Conservation (phyloP, 257 asterid genomes). For the Petunia axillaris region DNA sequence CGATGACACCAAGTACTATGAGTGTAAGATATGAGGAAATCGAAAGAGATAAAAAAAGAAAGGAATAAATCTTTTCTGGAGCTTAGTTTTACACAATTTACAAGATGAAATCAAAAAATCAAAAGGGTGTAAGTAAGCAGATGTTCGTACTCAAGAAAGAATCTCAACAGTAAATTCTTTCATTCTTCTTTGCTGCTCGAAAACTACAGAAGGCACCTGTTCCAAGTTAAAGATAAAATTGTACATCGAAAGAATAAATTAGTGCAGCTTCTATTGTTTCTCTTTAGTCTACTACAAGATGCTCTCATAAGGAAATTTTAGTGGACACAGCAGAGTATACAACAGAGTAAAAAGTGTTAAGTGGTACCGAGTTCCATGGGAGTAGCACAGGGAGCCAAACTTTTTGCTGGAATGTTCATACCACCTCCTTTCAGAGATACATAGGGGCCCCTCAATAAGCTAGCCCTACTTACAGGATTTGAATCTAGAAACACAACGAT, state of each 20-base stretch:
- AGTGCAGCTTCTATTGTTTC: slow-evolving; percentile 40
- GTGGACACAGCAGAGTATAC: slow-evolving; percentile 40
- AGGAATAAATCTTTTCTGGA: slow-evolving; percentile 28
- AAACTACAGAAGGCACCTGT: slow-evolving; percentile 37
- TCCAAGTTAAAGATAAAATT: slow-evolving; percentile 35
- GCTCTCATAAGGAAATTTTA: slow-evolving; percentile 23
- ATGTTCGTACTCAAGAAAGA: slow-evolving; percentile 36
- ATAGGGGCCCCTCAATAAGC: slow-evolving; percentile 42
- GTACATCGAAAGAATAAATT: slow-evolving; percentile 40
- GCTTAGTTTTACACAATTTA: slow-evolving; percentile 41
- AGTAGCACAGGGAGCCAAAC: slow-evolving; percentile 41
- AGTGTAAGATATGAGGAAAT: not conserved
- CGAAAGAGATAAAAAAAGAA: not conserved
- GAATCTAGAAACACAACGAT: slow-evolving; percentile 45
- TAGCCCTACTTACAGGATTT: slow-evolving; percentile 48
- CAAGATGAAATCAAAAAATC: slow-evolving; percentile 31
- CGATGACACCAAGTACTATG: not conserved
- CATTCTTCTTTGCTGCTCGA: slow-evolving; percentile 31
- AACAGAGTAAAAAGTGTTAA: slow-evolving; percentile 33
- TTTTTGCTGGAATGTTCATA: slow-evolving; percentile 40
- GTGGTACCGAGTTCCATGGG: slow-evolving; percentile 38
- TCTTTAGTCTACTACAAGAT: slow-evolving; percentile 29
- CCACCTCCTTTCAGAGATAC: slow-evolving; percentile 48
- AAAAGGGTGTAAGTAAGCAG: slow-evolving; percentile 7
- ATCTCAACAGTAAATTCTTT: slow-evolving; percentile 36